Conservation (phyloP, 208 protist species). For the Trichomonas tenax region DNA sequence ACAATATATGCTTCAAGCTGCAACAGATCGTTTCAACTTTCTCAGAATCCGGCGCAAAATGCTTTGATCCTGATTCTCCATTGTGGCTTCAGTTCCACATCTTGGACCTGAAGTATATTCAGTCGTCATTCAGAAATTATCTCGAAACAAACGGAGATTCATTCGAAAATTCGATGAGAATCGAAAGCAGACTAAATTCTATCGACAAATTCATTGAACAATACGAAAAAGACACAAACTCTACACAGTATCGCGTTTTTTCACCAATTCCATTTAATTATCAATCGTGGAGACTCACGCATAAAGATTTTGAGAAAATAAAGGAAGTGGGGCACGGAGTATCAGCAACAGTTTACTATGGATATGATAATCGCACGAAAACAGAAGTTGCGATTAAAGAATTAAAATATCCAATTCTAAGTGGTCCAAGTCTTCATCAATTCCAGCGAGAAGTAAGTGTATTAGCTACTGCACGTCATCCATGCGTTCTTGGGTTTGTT, state of each 20-base stretch:
- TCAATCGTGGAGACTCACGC: not conserved
- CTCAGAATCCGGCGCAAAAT: not conserved
- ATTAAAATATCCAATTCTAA: not conserved
- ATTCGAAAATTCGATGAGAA: not conserved
- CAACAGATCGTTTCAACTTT: not conserved
- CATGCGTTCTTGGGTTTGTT: not conserved
- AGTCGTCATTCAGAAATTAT: not conserved
- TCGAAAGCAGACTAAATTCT: not conserved
- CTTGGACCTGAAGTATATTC: not conserved
- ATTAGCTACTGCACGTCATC: not conserved
- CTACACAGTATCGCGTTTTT: not conserved
- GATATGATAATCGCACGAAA: not conserved
- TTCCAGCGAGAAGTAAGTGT: not conserved
- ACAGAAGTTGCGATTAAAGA: not conserved
- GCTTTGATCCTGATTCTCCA: not conserved
- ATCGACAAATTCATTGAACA: not conserved
- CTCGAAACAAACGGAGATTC: too few species aligned
- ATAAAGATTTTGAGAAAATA: not conserved
- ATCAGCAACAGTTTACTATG: not conserved
- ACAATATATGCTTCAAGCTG: not conserved
- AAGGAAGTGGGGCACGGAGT: not conserved
- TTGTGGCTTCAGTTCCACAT: not conserved
- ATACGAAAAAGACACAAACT: not conserved
- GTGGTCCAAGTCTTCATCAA: not conserved
- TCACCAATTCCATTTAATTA: constrained; percentile 5